phyloP scores from a whole-genome alignment of 2,329 filamentous ascomycete genomes.

The Nemania sp. region DNA sequence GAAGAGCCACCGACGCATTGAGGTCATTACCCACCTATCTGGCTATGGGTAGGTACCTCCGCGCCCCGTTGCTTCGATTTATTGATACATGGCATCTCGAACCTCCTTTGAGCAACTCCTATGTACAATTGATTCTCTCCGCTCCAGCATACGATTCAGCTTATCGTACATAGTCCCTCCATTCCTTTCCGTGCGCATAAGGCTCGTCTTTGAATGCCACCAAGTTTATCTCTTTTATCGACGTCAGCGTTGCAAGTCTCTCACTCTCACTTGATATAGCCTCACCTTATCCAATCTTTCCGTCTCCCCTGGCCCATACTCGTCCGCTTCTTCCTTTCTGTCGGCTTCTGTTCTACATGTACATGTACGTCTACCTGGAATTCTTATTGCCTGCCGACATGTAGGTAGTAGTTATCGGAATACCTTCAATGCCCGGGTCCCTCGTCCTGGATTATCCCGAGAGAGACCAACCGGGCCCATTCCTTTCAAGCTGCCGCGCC shows the following conservation, averaged over 20 bases:
- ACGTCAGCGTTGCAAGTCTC: constrained; percentile 25
- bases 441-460: constrained; percentile 7
- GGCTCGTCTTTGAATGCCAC: constrained; percentile 27
- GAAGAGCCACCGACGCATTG: constrained; percentile 9
- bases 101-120: constrained; percentile 38
- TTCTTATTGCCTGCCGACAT: too few species aligned
- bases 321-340: neutral
- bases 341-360: constrained; percentile 30
- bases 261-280: constrained; percentile 31
- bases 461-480: constrained; percentile 35
- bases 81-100: constrained; percentile 37
- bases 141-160: constrained; percentile 11
- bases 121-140: constrained; percentile 23
- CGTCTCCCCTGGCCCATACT: constrained; percentile 21
- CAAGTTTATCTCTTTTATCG: constrained; percentile 24
- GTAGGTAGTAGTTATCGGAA: too few species aligned
- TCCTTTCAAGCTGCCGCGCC: constrained; percentile 33
- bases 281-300: constrained; percentile 20
- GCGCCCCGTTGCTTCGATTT: constrained; percentile 27
- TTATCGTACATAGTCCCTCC: constrained; percentile 25
- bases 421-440: constrained; percentile 25
- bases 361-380: constrained; percentile 31
- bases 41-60: constrained; percentile 22
- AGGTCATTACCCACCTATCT: neutral
- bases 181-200: neutral